Base-by-base conservation (phyloP, 1,284 basidiomycete genomes). In the Ceratobasidium sp. region DNA sequence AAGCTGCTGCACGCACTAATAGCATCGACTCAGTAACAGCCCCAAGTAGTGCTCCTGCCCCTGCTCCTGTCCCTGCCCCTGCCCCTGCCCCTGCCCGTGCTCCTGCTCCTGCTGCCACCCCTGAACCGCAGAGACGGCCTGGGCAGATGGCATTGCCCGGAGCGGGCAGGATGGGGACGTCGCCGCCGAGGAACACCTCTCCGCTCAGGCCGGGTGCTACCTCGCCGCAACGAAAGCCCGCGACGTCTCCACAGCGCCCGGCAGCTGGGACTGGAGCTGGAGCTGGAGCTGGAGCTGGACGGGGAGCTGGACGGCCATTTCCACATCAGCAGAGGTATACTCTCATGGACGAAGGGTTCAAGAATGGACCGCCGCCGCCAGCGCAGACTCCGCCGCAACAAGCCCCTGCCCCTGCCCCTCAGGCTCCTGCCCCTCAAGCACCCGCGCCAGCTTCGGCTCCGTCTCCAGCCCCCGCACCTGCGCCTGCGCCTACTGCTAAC, bases 371-470 rank as follows among this genome's bases (percentile, higher is more conserved):
- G 27, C 31, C 66, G 6, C 34, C 66, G 22, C 66, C 34, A 7
- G 65, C 29, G 29, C 64, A 34, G 19, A 24, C 24, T 19, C 54
- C 66, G 16, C 53, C 53, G 13, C 53, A 27, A 27, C 49, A 22
- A 27, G 49, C 49, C 6, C 54, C 68, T 31, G 58, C 46, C 16
- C 51, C 74, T 19, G 56, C 62, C 29, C 39, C 71, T 24, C 48
- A 51, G 22, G 51, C 43, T 34, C 51, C 51, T 22, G 65, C 58
- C 27, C 59, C 76, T 11, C 51, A 75, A 8, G 62, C 71, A 14
- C 62, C 75, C n/a, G 74, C 78, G n/a, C 75, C 53, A 49, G 72
- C 61, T n/a, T 76, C 72, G 22, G 74, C 31, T 13, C 29, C 69
- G 56, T 22, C 74, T 19, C 29, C 31, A 31, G 7, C 53, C 13